These are phyloP conservation scores for Cercospora citrullina DNA, from an alignment of 2,329 filamentous ascomycete species.

Conservation along the genomic window DNA sequence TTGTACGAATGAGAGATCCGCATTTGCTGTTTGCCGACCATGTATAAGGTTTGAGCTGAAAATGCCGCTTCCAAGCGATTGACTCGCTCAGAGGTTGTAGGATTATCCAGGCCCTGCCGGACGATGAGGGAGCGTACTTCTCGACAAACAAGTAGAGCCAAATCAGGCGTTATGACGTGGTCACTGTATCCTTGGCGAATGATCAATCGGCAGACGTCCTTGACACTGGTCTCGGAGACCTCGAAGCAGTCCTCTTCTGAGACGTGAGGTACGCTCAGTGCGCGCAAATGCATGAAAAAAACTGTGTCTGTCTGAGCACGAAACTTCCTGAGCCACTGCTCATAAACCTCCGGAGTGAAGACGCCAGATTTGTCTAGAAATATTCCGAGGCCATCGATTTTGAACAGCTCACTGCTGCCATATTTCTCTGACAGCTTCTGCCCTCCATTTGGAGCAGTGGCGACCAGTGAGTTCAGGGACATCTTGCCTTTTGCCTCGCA, in stretches of 20 bases:
- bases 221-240: conserved; percentile 24
- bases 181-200: conserved; percentile 32
- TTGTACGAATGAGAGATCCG: conserved; percentile 22
- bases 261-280: conserved; percentile 27
- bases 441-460: conserved; percentile 38
- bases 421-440: conserved; percentile 16
- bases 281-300: conserved; percentile 32
- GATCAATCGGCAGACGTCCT: conserved; percentile 30
- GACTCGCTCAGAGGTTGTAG: conserved; percentile 6
- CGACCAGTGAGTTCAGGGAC: conserved; percentile 49
- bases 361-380: conserved; percentile 77
- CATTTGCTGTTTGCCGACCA: conserved; percentile 34
- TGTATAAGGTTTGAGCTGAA: conserved; percentile 26
- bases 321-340: conserved; percentile 31
- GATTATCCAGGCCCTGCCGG: neutral
- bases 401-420: conserved; percentile 45
- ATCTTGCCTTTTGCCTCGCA: conserved; percentile 65
- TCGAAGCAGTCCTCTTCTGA: conserved; percentile 27
- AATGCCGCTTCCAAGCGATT: conserved; percentile 26
- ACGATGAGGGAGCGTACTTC: conserved; percentile 21
- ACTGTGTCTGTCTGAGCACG: conserved; percentile 29
- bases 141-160: conserved; percentile 29
- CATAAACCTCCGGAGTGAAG: conserved; percentile 28
- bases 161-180: conserved; percentile 29
- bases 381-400: conserved; percentile 59